These are phyloP conservation scores for Solanum hybrid DNA, from an alignment of 305 asterid genomes.

Conservation along the genomic window DNA sequence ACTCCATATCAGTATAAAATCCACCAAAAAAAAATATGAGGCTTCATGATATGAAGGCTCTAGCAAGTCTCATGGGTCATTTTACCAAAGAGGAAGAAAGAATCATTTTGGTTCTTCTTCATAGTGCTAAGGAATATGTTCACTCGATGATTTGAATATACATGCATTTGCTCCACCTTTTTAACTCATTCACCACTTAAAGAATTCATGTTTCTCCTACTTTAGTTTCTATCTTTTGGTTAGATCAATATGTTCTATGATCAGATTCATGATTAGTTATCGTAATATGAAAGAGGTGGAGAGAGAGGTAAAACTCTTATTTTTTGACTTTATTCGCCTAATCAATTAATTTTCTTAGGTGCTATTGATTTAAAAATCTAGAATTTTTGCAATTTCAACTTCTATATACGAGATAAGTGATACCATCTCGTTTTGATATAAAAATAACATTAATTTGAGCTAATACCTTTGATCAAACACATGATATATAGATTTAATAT, in stretches of 20 bases:
- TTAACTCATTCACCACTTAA: not conserved
- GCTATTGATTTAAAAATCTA: not conserved
- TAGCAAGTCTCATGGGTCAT: not conserved
- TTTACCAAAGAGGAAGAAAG: not conserved
- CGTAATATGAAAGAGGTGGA: not conserved
- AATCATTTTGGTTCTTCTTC: not conserved
- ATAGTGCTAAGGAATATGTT: not conserved
- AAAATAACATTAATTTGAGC: not conserved
- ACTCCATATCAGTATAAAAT: not conserved
- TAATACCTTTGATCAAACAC: not conserved
- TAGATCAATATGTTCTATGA: too few species aligned
- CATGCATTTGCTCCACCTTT: not conserved
- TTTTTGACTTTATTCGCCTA: not conserved
- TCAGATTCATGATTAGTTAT: too few species aligned
- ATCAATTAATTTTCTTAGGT: not conserved
- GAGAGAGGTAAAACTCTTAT: not conserved
- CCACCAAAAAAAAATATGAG: not conserved
- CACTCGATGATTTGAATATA: not conserved
- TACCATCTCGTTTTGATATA: not conserved
- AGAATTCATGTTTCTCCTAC: too few species aligned
- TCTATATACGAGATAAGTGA: not conserved
- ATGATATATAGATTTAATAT: not conserved
- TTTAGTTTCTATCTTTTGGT: not conserved
- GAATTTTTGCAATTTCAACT: not conserved
- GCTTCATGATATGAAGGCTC: not conserved